Evolutionary conservation across 108 stramenopile genomes (phyloP), one percentile per base, ranked within the genome.

Genomic region (Fistulifera pelliculosa): DNA sequence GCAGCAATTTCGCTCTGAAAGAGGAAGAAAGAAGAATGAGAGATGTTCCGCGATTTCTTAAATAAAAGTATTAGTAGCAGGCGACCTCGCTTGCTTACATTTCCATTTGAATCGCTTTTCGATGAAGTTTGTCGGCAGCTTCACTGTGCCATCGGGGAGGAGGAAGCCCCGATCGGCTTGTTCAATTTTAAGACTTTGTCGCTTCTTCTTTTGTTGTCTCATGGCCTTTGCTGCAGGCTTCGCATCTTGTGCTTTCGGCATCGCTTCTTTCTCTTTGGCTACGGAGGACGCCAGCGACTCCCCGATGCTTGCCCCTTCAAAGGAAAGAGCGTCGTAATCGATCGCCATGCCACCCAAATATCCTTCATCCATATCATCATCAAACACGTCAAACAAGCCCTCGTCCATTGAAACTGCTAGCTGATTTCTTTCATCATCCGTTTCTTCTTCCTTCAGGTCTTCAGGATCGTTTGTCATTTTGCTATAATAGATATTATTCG

Each of bases 11-110:
- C 17, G 56, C 68, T 15, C 68, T 69, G 26, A 15, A 8, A 12
- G 35, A 27, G 51, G 25, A 45, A 53, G n/a, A 53, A 24, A 28
- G 38, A 38, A 12, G 49, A 27, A 47, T 23, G 12, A 26, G 24
- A 47, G 25, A 24, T 16, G 10, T 11, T 49, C 14, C 2, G 17
- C 14, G 10, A n/a, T 5, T 7, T 18, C 39, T 1, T 14, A 19
- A 13, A 22, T 43, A 23, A 10, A 14, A 1, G 25, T 16, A 7
- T 24, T 11, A 39, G 8, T 2, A 45, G 18, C 14, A 18, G 35
- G 23, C 6, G 18, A 23, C 38, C 14, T 22, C 42, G 23, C 35
- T 18, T 39, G 59, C 69, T 59, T 70, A 70, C 69, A 70, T 70
- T 8, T 64, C 63, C 35, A 43, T 43, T 15, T 59, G 54, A 57